Percentiles rank a stretch among this genome's conserved stretches.
These are phyloP conservation scores for Ceratocystis smalleyi DNA, from an alignment of 2,329 filamentous ascomycete species.

Conservation along the genomic window DNA sequence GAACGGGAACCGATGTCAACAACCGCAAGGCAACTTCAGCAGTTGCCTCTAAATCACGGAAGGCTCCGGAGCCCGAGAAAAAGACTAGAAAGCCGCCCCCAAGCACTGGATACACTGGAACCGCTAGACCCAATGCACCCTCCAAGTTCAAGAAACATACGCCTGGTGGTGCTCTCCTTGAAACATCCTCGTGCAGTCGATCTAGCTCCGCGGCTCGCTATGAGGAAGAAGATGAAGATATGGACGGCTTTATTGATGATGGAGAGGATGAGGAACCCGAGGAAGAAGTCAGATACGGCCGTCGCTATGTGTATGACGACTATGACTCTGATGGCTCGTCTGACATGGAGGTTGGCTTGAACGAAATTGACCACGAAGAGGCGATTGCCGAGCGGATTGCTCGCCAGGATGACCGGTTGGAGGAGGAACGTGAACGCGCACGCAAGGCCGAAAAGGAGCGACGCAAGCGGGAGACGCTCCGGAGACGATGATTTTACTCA, in stretches of 20 bases:
- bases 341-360: conserved; percentile 63
- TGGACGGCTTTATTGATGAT: conserved; percentile 47
- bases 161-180: conserved; percentile 30
- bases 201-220: conserved; percentile 32
- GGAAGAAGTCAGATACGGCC: neutral
- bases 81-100: conserved; percentile 47
- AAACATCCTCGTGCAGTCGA: conserved; percentile 21
- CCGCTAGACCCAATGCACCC: conserved; percentile 41
- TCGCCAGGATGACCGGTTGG: conserved; percentile 50
- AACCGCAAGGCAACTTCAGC: conserved; percentile 4
- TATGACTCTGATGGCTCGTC: conserved; percentile 53
- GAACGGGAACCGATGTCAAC: neutral
- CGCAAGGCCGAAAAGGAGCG: conserved; percentile 49
- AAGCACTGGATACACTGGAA: conserved; percentile 51
- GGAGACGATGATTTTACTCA: neutral
- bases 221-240: conserved; percentile 44
- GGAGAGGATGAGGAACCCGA: conserved; percentile 44
- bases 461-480: conserved; percentile 28
- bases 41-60: neutral
- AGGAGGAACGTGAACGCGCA: conserved; percentile 44
- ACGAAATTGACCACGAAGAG: conserved; percentile 61
- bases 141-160: conserved; percentile 23
- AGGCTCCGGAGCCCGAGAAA: conserved; percentile 31
- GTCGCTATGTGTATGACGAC: conserved; percentile 25
- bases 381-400: conserved; percentile 44